Conservation (phyloP, 1,284 basidiomycete species). For the Bjerkandera adusta region DNA sequence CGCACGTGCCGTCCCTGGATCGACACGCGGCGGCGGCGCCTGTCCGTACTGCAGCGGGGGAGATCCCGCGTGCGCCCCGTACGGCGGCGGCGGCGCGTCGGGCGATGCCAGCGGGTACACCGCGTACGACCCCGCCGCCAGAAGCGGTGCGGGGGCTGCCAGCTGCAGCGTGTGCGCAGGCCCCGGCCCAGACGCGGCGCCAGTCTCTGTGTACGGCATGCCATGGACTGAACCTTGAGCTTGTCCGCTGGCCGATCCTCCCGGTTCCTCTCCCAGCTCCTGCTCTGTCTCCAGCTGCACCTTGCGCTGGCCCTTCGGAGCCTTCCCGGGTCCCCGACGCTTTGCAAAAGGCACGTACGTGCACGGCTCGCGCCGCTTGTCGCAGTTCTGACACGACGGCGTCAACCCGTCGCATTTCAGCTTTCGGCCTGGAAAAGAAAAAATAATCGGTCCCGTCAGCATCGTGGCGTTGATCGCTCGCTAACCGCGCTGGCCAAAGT, state of each 20-base stretch:
- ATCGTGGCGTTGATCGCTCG: too few relatives aligned
- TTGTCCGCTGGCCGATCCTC: too few relatives aligned
- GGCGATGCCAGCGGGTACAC: too few relatives aligned
- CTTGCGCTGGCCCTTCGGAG: conserved; percentile 41
- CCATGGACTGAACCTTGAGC: too few relatives aligned
- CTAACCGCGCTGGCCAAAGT: too few relatives aligned
- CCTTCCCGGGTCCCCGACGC: conserved; percentile 70
- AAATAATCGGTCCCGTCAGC: conserved; percentile 4
- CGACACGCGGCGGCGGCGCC: too few relatives aligned
- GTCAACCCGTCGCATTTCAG: conserved; percentile 64
- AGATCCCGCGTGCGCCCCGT: too few relatives aligned
- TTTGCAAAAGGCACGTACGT: conserved; percentile 51
- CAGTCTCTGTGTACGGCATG: too few relatives aligned
- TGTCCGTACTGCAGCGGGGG: too few relatives aligned
- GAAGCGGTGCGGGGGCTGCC: neutral
- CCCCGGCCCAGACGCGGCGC: neutral
- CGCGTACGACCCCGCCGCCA: neutral
- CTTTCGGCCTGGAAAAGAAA: conserved; percentile 52
- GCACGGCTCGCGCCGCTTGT: conserved; percentile 45
- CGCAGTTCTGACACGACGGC: conserved; percentile 61
- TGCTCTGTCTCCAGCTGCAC: conserved; percentile 3
- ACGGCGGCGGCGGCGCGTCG: too few relatives aligned
- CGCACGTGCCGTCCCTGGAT: too few relatives aligned
- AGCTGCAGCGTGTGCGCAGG: neutral
- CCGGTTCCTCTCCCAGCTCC: too few relatives aligned